Conservation (phyloP, 1,284 basidiomycete species). For the Melampsora larici-populina region DNA sequence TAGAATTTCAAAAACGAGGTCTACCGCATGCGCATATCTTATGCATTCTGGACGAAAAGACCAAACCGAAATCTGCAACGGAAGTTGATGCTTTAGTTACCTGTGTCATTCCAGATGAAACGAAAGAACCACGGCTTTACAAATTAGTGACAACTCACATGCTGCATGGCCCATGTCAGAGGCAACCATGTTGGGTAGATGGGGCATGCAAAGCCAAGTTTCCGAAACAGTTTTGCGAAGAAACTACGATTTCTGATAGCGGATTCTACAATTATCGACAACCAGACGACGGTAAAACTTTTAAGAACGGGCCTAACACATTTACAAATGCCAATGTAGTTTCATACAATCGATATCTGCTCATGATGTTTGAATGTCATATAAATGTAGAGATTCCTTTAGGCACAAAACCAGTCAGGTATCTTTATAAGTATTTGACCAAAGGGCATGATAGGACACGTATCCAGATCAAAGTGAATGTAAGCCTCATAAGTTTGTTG, state of each 20-base stretch:
- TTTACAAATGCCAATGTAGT: conserved; percentile 17
- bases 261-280: too few relatives aligned
- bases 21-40: conserved; percentile 29
- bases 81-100: not conserved
- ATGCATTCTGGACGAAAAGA: not conserved
- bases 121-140: not conserved
- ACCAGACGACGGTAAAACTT: too few relatives aligned
- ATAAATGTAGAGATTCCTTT: conserved; percentile 17
- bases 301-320: not conserved
- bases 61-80: not conserved
- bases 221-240: not conserved
- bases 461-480: not conserved
- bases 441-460: conserved; percentile 11
- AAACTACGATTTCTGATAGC: too few relatives aligned
- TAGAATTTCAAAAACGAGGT: too few relatives aligned
- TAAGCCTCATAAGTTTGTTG: too few relatives aligned
- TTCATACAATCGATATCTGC: conserved; percentile 16
- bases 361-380: conserved; percentile 8
- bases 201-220: not conserved
- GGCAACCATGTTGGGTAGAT: conserved; percentile 3
- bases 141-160: not conserved
- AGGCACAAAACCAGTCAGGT: not conserved
- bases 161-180: conserved; percentile 5
- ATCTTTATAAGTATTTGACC: conserved; percentile 23
- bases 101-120: not conserved